Base-by-base conservation (phyloP, 2,329 filamentous ascomycete genomes). In the Grosmannia clavigera region DNA sequence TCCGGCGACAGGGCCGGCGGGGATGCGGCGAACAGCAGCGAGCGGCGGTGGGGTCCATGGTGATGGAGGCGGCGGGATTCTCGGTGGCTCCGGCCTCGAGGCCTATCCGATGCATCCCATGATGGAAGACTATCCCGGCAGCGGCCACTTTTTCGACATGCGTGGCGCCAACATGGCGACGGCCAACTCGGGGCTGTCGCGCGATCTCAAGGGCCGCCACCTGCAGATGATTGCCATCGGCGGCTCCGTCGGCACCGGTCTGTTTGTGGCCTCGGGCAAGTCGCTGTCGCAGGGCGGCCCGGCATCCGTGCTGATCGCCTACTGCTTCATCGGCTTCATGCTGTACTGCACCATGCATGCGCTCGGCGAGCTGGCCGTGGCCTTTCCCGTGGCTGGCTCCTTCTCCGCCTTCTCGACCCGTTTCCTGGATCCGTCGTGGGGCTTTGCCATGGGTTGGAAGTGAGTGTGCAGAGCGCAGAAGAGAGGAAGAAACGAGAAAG, bases 211-310 rank as follows among this genome's bases (percentile, higher is more conserved):
- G 74, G 84, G 85, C 25, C 81, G 91, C 55, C 92, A 97, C 76
- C 70, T 96, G 70, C 92, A 96, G 76, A 96, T 96, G 92, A 96
- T 96, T 77, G 92, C 92, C 16, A 95, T 96, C 66, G 91, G 91
- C 66, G 92, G 92, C 52, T 92, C 88, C 12, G 96, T 96, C 67
- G 88, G 88, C 83, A 92, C 88, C 29, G 91, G 92, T 64, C 77
- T 96, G 2, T 96, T 96, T 70, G 89, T 96, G 48, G 87, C 89
- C 27, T 92, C 89, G 0, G 90, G 88, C 58, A 78, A 76, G 62
- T 84, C 89, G 12, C 76, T 95, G 61, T 77, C 82, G 55, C 76
- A 77, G 19, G 90, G 90, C 65, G 90, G 90, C 3, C 90, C 90
- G 5, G 90, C 87, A 1, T 87, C 88, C 0, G 70, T 95, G 27